Evolutionary conservation across 805 yeast genomes (phyloP).

Genomic region (Blastobotrys muscicola): DNA sequence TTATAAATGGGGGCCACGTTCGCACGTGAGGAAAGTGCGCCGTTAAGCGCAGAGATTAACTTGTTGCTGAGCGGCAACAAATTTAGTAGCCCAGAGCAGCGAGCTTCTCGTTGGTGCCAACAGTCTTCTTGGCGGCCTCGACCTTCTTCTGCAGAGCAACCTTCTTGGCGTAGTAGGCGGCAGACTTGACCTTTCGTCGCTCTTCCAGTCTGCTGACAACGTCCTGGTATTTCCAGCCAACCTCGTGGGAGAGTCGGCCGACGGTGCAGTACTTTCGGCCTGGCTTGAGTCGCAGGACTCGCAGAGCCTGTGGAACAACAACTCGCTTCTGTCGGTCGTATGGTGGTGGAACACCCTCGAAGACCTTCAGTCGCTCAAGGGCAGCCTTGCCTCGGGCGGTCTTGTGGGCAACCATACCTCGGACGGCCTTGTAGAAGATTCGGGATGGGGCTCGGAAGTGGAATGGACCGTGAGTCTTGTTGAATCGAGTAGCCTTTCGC

Average conservation of each 20-base stretch:
- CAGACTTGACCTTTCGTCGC: conserved; percentile 98
- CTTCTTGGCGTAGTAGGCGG: conserved; percentile 99
- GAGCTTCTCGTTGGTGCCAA: conserved; percentile 86
- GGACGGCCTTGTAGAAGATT: conserved; percentile 98
- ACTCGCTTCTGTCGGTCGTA: conserved; percentile 99
- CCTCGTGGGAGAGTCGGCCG: conserved; percentile 91
- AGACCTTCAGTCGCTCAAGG: conserved; percentile 97
- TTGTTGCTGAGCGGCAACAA: background rate
- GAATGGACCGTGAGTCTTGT: conserved; percentile 99
- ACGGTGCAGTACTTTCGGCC: conserved; percentile 99
- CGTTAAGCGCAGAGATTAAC: background rate
- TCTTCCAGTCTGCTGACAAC: conserved; percentile 96
- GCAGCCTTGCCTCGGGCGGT: conserved; percentile 99
- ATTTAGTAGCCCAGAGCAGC: conserved; percentile 95
- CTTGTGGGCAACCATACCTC: conserved; percentile 99
- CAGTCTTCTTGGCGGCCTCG: conserved; percentile 73
- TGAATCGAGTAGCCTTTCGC: conserved; percentile 98
- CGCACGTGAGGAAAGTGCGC: background rate
- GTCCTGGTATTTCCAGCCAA: conserved; percentile 99
- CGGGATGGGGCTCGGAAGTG: conserved; percentile 99
- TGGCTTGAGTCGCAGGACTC: conserved; percentile 98
- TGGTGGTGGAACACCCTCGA: conserved; percentile 99
- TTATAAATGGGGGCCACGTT: background rate
- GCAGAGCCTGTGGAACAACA: conserved; percentile 98
- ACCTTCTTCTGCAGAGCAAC: conserved; percentile 90